Percentiles rank a stretch among this genome's conserved stretches.
phyloP scores from a whole-genome alignment of 2,329 filamentous ascomycete species.

The Cercospora zeina region DNA sequence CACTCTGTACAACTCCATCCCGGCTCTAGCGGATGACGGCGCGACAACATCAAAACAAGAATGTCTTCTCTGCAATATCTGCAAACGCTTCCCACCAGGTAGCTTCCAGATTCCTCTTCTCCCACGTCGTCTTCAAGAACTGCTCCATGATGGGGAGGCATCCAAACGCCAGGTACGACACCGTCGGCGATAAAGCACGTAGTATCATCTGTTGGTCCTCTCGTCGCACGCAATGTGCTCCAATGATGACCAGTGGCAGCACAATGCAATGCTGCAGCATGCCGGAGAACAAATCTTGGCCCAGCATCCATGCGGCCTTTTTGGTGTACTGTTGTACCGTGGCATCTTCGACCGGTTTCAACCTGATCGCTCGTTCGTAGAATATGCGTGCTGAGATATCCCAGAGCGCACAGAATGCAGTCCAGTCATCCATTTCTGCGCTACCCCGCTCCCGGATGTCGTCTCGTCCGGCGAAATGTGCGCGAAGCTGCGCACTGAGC shows the following conservation, averaged over 20 bases:
- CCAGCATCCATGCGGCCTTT: constrained; percentile 12
- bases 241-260: constrained; percentile 23
- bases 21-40: background rate
- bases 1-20: background rate
- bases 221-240: constrained; percentile 18
- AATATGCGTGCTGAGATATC: constrained; percentile 20
- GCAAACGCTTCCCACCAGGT: constrained; percentile 26
- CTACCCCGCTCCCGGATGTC: background rate
- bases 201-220: constrained; percentile 17
- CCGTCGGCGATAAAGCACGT: constrained; percentile 19
- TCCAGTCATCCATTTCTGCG: constrained; percentile 12
- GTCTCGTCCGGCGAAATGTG: background rate
- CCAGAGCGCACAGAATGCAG: constrained; percentile 11
- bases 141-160: constrained; percentile 22
- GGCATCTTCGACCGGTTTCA: constrained; percentile 12
- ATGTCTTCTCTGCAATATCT: constrained; percentile 21
- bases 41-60: constrained; percentile 21
- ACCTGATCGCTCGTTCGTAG: constrained; percentile 17
- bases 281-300: constrained; percentile 6
- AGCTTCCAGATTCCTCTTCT: constrained; percentile 12
- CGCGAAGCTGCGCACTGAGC: constrained; percentile 10
- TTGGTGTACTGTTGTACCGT: constrained; percentile 18
- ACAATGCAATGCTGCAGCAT: constrained; percentile 26
- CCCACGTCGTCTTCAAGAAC: constrained; percentile 22
- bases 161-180: constrained; percentile 23